These are phyloP conservation scores for Phyllosticta citriasiana DNA, from an alignment of 2,329 filamentous ascomycete genomes.

Conservation along the genomic window DNA sequence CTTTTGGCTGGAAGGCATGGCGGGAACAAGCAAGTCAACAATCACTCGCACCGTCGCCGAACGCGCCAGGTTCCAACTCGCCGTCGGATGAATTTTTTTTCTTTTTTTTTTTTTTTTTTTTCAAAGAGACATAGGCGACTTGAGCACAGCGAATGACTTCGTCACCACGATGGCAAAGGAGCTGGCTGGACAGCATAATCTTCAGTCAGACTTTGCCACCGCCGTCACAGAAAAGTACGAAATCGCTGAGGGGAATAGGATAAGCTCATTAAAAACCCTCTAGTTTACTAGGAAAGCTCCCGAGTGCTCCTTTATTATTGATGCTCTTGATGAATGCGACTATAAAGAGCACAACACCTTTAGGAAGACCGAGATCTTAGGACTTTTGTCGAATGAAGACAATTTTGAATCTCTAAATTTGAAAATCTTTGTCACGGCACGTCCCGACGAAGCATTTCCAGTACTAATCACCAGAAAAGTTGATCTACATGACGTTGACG, in stretches of 20 bases:
- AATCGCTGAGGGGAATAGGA: neutral
- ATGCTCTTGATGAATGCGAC: slow-evolving; percentile 13
- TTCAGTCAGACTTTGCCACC: slow-evolving; percentile 11
- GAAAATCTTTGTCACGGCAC: too few relatives aligned
- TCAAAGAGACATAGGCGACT: slow-evolving; percentile 12
- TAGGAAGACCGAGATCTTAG: neutral
- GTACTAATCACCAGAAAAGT: too few relatives aligned
- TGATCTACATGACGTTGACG: too few relatives aligned
- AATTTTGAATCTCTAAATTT: too few relatives aligned
- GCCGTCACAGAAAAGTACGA: slow-evolving; percentile 11
- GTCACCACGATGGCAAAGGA: slow-evolving; percentile 16
- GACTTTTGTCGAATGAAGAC: too few relatives aligned
- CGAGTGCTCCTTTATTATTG: slow-evolving; percentile 8
- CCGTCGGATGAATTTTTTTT: slow-evolving; percentile 15
- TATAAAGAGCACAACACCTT: neutral
- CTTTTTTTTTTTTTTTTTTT: too few relatives aligned
- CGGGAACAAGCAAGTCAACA: slow-evolving; percentile 26
- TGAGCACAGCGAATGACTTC: slow-evolving; percentile 11
- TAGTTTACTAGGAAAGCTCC: too few relatives aligned
- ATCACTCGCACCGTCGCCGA: slow-evolving; percentile 21
- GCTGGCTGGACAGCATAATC: slow-evolving; percentile 11
- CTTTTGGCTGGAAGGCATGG: slow-evolving; percentile 24
- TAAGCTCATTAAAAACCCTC: too few relatives aligned
- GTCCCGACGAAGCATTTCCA: too few relatives aligned
- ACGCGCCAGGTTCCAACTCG: slow-evolving; percentile 8